phyloP scores from a whole-genome alignment of 1,284 basidiomycete species.

The Ceratorhiza oryzae-sativae region DNA sequence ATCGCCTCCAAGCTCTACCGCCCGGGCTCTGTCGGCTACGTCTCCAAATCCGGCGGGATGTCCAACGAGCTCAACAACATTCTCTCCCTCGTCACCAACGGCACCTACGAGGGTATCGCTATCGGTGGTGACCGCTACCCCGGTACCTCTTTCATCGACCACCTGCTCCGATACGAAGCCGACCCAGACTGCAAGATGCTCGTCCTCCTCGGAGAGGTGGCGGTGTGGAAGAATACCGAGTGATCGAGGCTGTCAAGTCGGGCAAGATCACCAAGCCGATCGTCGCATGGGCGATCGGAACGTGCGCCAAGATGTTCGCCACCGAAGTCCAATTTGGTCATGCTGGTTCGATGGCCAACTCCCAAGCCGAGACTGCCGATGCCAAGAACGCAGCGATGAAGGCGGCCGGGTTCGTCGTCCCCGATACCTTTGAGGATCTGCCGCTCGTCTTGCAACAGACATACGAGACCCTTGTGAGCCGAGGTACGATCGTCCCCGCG shows the following conservation, averaged over 20 bases:
- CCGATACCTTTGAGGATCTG: constrained; percentile 97
- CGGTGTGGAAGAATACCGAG: constrained; percentile 98
- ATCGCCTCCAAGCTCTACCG: constrained; percentile 99
- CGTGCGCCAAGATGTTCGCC: constrained; percentile 99
- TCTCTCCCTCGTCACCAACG: constrained; percentile 95
- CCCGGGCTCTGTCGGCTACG: constrained; percentile 95
- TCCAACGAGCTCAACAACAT: constrained; percentile 99
- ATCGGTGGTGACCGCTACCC: constrained; percentile 99
- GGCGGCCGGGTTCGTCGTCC: constrained; percentile 94
- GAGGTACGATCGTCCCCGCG: constrained; percentile 75
- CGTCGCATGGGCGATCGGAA: constrained; percentile 99
- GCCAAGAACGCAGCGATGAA: constrained; percentile 98
- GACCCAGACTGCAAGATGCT: constrained; percentile 99
- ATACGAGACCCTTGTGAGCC: constrained; percentile 82
- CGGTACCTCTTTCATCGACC: constrained; percentile 98
- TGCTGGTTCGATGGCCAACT: constrained; percentile 98
- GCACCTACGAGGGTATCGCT: constrained; percentile 99
- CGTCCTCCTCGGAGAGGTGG: constrained; percentile 98
- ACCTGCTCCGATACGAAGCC: constrained; percentile 95
- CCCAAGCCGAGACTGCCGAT: constrained; percentile 95
- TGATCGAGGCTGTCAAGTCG: constrained; percentile 95
- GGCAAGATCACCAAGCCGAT: constrained; percentile 98
- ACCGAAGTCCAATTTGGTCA: constrained; percentile 99
- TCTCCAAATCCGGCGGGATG: constrained; percentile 99
- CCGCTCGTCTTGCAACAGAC: constrained; percentile 84